A percentile compares a stretch with the other conserved stretches of the same genome.
These are phyloP conservation scores for Nitzschia sp. DNA, from an alignment of 108 stramenopile genomes.

Conservation along the genomic window DNA sequence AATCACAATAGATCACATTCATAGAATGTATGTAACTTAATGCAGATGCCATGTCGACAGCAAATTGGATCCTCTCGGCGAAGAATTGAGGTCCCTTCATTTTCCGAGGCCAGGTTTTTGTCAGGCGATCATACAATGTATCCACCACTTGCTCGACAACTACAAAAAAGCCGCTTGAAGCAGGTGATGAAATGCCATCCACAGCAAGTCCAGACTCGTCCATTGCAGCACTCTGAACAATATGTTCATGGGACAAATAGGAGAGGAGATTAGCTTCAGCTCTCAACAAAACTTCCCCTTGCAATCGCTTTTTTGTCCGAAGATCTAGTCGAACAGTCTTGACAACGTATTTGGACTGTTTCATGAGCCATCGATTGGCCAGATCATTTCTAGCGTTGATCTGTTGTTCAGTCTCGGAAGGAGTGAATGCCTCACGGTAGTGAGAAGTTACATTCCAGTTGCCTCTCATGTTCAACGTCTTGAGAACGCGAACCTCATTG, in stretches of 20 bases:
- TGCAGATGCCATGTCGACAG: conserved; percentile 6
- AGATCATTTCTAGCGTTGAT: background rate
- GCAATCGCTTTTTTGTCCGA: background rate
- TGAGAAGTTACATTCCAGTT: background rate
- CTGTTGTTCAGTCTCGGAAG: background rate
- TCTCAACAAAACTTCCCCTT: background rate
- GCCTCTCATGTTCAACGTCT: background rate
- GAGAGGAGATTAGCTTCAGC: background rate
- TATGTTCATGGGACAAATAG: background rate
- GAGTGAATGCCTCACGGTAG: background rate
- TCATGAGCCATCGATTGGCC: background rate
- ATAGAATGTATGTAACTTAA: background rate
- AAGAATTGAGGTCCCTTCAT: conserved; percentile 3
- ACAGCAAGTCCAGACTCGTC: background rate
- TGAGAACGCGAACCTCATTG: background rate
- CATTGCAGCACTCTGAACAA: background rate
- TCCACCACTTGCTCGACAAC: background rate
- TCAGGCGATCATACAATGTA: background rate
- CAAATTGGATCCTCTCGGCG: conserved; percentile 31
- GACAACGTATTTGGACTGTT: background rate
- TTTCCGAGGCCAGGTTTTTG: background rate
- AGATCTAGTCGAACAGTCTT: background rate
- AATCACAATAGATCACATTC: background rate
- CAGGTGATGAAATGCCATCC: background rate
- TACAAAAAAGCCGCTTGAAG: background rate